Evolutionary conservation across 1,284 basidiomycete genomes (phyloP).

Genomic region (Peniophora sp.): DNA sequence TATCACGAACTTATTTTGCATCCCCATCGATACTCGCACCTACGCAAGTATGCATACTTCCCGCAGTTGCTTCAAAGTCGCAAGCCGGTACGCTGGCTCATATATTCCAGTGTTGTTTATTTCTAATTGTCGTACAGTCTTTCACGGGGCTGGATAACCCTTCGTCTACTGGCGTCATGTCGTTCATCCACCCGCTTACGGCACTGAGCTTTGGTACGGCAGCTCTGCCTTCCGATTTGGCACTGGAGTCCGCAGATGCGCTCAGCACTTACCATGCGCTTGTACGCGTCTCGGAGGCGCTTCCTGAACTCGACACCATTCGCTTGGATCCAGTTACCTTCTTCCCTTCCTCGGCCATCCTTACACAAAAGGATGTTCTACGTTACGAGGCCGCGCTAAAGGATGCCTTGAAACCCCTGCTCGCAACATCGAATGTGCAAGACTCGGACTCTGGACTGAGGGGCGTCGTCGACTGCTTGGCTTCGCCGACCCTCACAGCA

Average conservation of each 20-base stretch:
- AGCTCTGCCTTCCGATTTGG: slow-evolving; percentile 49
- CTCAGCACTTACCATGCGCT: slow-evolving; percentile 38
- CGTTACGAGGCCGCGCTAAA: slow-evolving; percentile 50
- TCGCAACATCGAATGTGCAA: slow-evolving; percentile 29
- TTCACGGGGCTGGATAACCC: slow-evolving; percentile 34
- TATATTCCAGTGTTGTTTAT: slow-evolving; percentile 7
- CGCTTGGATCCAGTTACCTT: slow-evolving; percentile 36
- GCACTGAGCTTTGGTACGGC: slow-evolving; percentile 41
- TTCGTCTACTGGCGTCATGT: slow-evolving; percentile 28
- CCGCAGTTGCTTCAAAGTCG: slow-evolving; percentile 15
- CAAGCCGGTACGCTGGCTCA: no score
- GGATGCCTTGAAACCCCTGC: slow-evolving; percentile 28
- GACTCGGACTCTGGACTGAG: slow-evolving; percentile 26
- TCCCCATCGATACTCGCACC: slow-evolving; percentile 62
- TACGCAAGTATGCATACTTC: slow-evolving; percentile 57
- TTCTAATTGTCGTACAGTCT: not conserved
- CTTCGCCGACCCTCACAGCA: slow-evolving; percentile 26
- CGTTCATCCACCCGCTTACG: slow-evolving; percentile 55
- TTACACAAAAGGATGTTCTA: slow-evolving; percentile 53
- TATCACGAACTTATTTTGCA: slow-evolving; percentile 53
- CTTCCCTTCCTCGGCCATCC: slow-evolving; percentile 30
- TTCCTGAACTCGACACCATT: slow-evolving; percentile 20
- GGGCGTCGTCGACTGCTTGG: slow-evolving; percentile 31
- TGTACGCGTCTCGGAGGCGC: slow-evolving; percentile 19
- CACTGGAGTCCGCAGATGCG: slow-evolving; percentile 52